Base-by-base conservation (phyloP, 116 monocot genomes). In the Iris pallida region DNA sequence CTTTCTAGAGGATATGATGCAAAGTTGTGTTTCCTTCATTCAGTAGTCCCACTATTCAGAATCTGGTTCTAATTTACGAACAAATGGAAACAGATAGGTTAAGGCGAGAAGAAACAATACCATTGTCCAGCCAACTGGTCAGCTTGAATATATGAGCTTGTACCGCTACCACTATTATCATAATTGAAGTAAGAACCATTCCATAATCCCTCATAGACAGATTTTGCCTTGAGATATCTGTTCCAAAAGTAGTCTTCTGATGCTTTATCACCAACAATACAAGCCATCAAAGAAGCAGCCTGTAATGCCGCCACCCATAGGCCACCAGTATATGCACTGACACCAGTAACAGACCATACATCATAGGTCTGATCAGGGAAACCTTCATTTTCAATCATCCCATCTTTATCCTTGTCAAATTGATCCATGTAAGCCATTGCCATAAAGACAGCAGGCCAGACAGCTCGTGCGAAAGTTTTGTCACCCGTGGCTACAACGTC, bases 381-480 rank as follows among this genome's bases (percentile, higher is more conserved):
- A 42, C 79, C 79, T 65, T 82, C 86, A 73, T 86, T 86, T 43
- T 86, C 86, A 53, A 86, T 76, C 86, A 86, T 81, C 7, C 82
- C 86, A 68, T 86, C 86, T n/a, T 47, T 59, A 51, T 86, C 82
- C 16, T 73, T 69, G 20, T 86, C 86, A 63, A 86, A 86, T 48
- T 81, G 86, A 57, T 86, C 82, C 81, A 86, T 86, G 54, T 78
- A 86, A 49, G 86, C 86, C 86, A 86, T 86, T 4, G 86, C 86
- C 15, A 79, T 47, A 48, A 75, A 85, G 14, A 85, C 81, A 5
- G 81, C 63, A 54, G 81, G 85, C 85, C 85, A 85, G 48, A 81
- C 78, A n/a, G 81, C 75, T 44, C 20, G 56, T 4, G 75, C 85
- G 57, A 85, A 85, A 6, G 52, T 52, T 45, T 47, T 52, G 63